These are phyloP conservation scores for Grigorovia humatica DNA, from an alignment of 805 yeast species.

Conservation along the genomic window DNA sequence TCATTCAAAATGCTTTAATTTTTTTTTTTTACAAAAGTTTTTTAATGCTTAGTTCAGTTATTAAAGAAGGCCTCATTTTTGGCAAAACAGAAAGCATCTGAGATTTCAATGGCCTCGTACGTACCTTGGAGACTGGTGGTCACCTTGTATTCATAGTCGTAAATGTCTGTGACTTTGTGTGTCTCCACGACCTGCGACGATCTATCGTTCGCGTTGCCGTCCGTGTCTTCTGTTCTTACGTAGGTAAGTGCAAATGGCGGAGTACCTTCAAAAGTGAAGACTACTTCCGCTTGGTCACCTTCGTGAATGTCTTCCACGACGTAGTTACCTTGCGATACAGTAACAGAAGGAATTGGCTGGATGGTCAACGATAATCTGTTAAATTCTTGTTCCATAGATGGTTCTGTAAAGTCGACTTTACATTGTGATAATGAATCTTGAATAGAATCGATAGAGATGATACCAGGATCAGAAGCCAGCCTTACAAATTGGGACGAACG, in stretches of 20 bases:
- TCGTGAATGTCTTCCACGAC: conserved; percentile 78
- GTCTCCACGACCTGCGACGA: conserved; percentile 53
- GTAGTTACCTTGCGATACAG: conserved; percentile 68
- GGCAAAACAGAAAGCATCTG: conserved; percentile 68
- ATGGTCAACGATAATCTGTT: conserved; percentile 31
- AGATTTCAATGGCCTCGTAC: conserved; percentile 84
- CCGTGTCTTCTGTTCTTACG: conserved; percentile 52
- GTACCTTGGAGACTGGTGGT: conserved; percentile 83
- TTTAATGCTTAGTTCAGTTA: conserved; percentile 8
- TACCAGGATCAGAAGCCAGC: conserved; percentile 78
- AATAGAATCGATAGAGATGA: conserved; percentile 51
- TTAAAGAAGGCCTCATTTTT: conserved; percentile 31
- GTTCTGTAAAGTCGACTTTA: conserved; percentile 44
- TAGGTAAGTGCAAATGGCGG: conserved; percentile 89
- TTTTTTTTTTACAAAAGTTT: background rate
- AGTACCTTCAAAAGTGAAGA: conserved; percentile 70
- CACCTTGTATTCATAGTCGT: conserved; percentile 57
- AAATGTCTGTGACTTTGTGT: conserved; percentile 47
- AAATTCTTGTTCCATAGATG: conserved; percentile 25
- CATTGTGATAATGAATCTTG: conserved; percentile 72
- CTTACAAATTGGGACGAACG: conserved; percentile 44
- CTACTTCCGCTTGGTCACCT: conserved; percentile 87
- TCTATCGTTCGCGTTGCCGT: conserved; percentile 32
- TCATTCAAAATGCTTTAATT: background rate
- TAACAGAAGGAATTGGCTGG: conserved; percentile 68